Percentiles rank a stretch among this genome's conserved stretches.
Conservation (phyloP, 1,284 basidiomycete species). For the Filobasidium uniguttulatum region DNA sequence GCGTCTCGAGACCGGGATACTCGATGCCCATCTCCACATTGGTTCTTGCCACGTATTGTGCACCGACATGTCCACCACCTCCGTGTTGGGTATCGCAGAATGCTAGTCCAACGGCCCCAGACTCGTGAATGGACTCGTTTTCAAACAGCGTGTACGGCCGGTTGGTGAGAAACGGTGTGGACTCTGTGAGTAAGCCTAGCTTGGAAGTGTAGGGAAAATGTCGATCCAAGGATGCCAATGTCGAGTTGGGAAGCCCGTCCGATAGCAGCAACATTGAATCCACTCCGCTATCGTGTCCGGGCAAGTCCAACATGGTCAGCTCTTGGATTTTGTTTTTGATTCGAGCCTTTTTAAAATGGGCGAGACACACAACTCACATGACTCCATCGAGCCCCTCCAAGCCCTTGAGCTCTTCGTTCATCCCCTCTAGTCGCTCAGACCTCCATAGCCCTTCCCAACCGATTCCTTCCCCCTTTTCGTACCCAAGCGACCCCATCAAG, state of each 20-base stretch:
- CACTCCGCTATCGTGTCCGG: constrained; percentile 38
- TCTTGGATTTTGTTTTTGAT: no score
- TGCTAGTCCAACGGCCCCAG: constrained; percentile 62
- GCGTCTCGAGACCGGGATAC: constrained; percentile 45
- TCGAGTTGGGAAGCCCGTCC: constrained; percentile 50
- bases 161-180: constrained; percentile 75
- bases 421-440: neutral
- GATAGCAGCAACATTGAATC: constrained; percentile 49
- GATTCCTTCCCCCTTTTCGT: neutral
- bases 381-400: constrained; percentile 1
- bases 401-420: neutral
- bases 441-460: constrained; percentile 1
- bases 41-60: no score
- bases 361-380: no score
- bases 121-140: constrained; percentile 40
- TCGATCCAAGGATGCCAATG: constrained; percentile 42
- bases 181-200: constrained; percentile 58
- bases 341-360: no score
- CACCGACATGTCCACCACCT: constrained; percentile 5
- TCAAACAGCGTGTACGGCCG: constrained; percentile 59
- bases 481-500: constrained; percentile 3
- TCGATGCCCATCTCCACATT: constrained; percentile 33
- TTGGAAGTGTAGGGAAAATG: constrained; percentile 44
- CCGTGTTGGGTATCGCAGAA: constrained; percentile 30
- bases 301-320: no score